Percentiles rank a stretch among this genome's conserved stretches.
These are phyloP conservation scores for Monilinia vaccinii-corymbosi DNA, from an alignment of 2,329 filamentous ascomycete genomes.

Conservation along the genomic window DNA sequence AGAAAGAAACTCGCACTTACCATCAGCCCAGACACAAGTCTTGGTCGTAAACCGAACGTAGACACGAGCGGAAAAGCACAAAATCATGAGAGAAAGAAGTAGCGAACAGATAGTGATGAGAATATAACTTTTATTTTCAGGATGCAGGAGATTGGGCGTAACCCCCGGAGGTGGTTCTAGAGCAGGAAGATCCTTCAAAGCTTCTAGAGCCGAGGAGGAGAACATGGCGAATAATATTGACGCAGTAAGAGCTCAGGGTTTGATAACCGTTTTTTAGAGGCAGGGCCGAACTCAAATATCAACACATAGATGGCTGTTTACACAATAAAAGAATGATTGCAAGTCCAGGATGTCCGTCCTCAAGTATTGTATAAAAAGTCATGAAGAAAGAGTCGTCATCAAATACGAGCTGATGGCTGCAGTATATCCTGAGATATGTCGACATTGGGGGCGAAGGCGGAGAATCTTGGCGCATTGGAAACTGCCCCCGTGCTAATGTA, in stretches of 20 bases:
- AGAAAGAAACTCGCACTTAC: background rate
- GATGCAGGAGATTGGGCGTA: background rate
- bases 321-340: background rate
- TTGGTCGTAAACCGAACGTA: background rate
- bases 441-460: background rate
- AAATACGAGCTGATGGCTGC: background rate
- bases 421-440: background rate
- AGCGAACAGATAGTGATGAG: background rate
- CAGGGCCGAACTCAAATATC: background rate
- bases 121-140: background rate
- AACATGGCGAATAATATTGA: background rate
- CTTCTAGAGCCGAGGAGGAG: background rate
- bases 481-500: background rate
- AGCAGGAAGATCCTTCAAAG: background rate
- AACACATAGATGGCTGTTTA: background rate
- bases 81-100: background rate
- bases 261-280: background rate
- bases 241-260: too few relatives aligned
- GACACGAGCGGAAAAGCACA: background rate
- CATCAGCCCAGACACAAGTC: background rate
- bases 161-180: background rate
- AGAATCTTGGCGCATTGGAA: background rate
- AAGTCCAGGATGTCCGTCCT: background rate
- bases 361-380: background rate
- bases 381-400: background rate